Base-by-base conservation (phyloP, 2,329 filamentous ascomycete species). In the Beauveria sp. region DNA sequence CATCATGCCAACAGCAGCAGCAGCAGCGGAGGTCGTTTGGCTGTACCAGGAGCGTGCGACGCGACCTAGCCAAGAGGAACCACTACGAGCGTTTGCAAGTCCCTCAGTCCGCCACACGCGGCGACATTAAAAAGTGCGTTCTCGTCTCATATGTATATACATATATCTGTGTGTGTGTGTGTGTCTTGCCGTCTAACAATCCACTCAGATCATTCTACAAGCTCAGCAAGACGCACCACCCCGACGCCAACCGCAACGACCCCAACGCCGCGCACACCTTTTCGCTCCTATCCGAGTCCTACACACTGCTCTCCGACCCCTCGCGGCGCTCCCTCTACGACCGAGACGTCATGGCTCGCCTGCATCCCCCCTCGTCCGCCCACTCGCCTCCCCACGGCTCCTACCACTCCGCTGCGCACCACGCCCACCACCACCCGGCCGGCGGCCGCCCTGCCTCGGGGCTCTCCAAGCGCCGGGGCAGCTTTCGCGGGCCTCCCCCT, bases 161-260 rank as follows among this genome's bases (percentile, higher is more conserved):
- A 20, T 49, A 52, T n/a, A 28, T 52, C 63, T 24, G 22, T 24
- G 22, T 24, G 22, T 22, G 22, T 26, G 12, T 38, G 12, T 38
- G 34, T 16, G 12, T 34, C 14, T 14, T 14, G 34, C 34, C 34
- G 34, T 38, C 34, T 38, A 30, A 16, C 30, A 28, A 40, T 47
- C 45, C 24, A 30, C 34, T 30, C 62, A 87, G 84, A 69, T 85
- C 85, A 67, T 99, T 97, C 83, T 98, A 97, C 81, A 76, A 82
- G 64, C 89, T 98, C 72, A 96, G 92, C 70, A 96, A 97, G 76
- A 78, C 83, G 59, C 88, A 96, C 81, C 95, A 99, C 75, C 95
- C 95, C 1, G 95, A 99, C 80, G 86, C 87, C 72, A 96, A 98
- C 79, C 90, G 82, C 63, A 71, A 83, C 67, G 88, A 96, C 74